Evolutionary conservation across 164 flowering plant species (phyloP).

Genomic region (Aristolochia contorta): DNA sequence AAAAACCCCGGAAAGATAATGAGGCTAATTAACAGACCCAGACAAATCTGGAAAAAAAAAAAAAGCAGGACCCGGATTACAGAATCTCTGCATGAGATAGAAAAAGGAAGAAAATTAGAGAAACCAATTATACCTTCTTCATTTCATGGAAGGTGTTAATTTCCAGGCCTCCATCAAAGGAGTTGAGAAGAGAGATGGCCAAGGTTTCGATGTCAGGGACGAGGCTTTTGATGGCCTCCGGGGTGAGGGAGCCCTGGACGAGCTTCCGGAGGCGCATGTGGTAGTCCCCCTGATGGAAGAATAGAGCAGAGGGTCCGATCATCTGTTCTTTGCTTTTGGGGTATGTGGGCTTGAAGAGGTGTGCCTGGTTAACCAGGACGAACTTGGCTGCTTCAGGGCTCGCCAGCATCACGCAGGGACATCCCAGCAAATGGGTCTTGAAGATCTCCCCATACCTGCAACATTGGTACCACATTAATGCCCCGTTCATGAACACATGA

Average conservation of each 20-base stretch:
- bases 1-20: background rate
- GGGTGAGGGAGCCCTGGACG: slow-evolving; percentile 52
- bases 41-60: background rate
- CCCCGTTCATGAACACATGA: background rate
- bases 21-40: background rate
- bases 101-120: slow-evolving; percentile 5
- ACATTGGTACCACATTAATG: background rate
- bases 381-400: slow-evolving; percentile 74
- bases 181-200: slow-evolving; percentile 30
- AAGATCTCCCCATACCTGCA: slow-evolving; percentile 80
- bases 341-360: slow-evolving; percentile 86
- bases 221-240: slow-evolving; percentile 30
- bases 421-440: slow-evolving; percentile 80
- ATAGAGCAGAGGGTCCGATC: slow-evolving; percentile 73
- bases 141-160: slow-evolving; percentile 61
- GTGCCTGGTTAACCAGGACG: slow-evolving; percentile 59
- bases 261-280: slow-evolving; percentile 59
- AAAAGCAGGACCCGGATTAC: background rate
- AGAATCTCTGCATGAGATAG: background rate
- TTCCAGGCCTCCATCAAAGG: slow-evolving; percentile 41
- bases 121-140: slow-evolving; percentile 53
- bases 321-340: slow-evolving; percentile 71
- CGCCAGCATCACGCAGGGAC: slow-evolving; percentile 73
- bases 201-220: slow-evolving; percentile 40
- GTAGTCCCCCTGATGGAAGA: slow-evolving; percentile 79